Evolutionary conservation across 2,329 filamentous ascomycete genomes (phyloP).

Genomic region (Ophiostoma quercus): DNA sequence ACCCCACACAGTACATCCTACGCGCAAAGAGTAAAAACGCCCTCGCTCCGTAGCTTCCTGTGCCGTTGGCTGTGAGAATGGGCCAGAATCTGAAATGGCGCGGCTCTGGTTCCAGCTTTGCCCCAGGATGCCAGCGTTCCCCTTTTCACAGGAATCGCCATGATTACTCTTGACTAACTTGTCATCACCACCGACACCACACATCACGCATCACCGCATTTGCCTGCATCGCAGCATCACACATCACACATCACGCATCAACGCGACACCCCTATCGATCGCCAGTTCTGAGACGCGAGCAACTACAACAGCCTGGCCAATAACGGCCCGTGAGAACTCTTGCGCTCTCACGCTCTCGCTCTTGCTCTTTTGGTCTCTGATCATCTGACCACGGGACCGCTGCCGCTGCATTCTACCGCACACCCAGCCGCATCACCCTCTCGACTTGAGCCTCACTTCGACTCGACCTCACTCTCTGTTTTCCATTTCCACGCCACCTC

Average conservation of each 20-base stretch:
- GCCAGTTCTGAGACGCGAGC: background rate
- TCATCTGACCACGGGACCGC: no score
- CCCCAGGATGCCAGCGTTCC: constrained; percentile 28
- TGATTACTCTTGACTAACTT: background rate
- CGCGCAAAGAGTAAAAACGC: background rate
- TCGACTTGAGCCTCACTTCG: no score
- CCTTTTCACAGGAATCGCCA: constrained; percentile 19
- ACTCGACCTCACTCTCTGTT: background rate
- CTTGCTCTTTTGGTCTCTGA: no score
- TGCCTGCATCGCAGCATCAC: background rate
- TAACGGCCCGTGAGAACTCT: background rate
- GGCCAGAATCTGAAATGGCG: constrained; percentile 25
- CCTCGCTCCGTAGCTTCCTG: background rate
- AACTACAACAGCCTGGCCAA: background rate
- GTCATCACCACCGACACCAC: background rate
- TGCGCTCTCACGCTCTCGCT: background rate
- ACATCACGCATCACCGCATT: no score
- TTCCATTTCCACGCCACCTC: background rate
- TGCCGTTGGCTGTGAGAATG: constrained; percentile 26
- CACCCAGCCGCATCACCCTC: no score
- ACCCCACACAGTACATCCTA: background rate
- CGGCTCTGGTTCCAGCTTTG: background rate
- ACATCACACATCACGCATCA: background rate
- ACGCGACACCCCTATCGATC: background rate
- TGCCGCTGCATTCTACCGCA: no score